These are phyloP conservation scores for Piromyces sp. DNA, from an alignment of 192 early-diverging fungal species.

Conservation along the genomic window DNA sequence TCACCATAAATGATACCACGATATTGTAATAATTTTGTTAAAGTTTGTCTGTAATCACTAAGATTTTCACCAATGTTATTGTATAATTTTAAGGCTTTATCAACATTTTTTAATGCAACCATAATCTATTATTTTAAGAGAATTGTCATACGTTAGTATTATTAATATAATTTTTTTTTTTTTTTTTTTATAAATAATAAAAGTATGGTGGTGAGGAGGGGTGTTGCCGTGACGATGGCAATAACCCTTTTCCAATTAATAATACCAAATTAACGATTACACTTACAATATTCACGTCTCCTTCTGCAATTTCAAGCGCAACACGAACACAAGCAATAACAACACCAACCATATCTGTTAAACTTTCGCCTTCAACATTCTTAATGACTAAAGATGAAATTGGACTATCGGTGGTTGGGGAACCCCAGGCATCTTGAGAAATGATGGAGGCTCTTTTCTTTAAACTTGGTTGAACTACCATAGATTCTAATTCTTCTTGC, in stretches of 20 bases:
- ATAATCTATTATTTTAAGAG: no score
- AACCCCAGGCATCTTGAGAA: neutral
- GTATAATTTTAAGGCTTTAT: slow-evolving; percentile 17
- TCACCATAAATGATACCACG: slow-evolving; percentile 24
- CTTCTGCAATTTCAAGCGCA: slow-evolving; percentile 6
- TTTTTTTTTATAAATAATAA: no score
- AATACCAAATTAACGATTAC: no score
- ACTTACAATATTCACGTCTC: slow-evolving; percentile 17
- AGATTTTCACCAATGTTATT: slow-evolving; percentile 7
- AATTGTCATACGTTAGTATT: no score
- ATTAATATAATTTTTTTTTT: no score
- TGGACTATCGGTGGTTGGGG: neutral
- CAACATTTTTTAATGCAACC: slow-evolving; percentile 14
- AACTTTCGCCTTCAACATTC: slow-evolving; percentile 15
- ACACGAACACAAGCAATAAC: slow-evolving; percentile 16
- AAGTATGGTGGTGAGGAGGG: no score
- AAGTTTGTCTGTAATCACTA: slow-evolving; percentile 2
- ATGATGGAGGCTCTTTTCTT: slow-evolving; percentile 1
- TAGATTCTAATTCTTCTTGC: neutral
- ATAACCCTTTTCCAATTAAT: no score
- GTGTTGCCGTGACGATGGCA: no score
- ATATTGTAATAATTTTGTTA: slow-evolving; percentile 8
- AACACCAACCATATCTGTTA: slow-evolving; percentile 23
- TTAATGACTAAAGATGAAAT: slow-evolving; percentile 5
- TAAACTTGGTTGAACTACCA: neutral